These are phyloP conservation scores for Kodamaea plutei DNA, from an alignment of 1,139 yeast genomes.

Conservation along the genomic window DNA sequence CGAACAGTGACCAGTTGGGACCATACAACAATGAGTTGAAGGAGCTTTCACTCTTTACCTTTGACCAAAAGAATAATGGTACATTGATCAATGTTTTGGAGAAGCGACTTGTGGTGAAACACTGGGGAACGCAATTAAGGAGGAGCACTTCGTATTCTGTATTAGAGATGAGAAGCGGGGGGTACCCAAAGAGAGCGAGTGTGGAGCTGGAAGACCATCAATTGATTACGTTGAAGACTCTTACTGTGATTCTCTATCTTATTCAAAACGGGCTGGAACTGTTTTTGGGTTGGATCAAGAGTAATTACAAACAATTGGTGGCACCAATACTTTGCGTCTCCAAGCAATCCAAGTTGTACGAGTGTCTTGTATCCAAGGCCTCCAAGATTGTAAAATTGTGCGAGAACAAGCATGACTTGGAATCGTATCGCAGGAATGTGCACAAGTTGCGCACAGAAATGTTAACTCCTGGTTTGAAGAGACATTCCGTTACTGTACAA, in stretches of 20 bases:
- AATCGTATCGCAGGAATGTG: conserved; percentile 33
- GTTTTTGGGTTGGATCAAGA: conserved; percentile 29
- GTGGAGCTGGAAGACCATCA: conserved; percentile 1
- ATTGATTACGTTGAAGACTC: conserved; percentile 22
- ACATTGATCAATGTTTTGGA: conserved; percentile 15
- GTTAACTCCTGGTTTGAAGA: conserved; percentile 33
- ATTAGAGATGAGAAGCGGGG: background rate
- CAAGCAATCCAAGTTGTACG: conserved; percentile 12
- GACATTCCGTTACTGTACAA: conserved; percentile 3
- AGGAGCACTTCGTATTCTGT: conserved; percentile 5
- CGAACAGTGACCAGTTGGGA: conserved; percentile 37
- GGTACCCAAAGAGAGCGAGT: conserved; percentile 3
- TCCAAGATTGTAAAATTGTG: conserved; percentile 25
- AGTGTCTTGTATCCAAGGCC: conserved; percentile 29
- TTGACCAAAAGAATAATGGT: conserved; percentile 15
- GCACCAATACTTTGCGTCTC: too few species aligned
- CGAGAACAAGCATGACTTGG: conserved; percentile 23
- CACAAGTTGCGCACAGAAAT: conserved; percentile 38
- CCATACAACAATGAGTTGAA: conserved; percentile 37
- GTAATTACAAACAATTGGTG: too few species aligned
- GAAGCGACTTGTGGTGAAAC: conserved; percentile 7
- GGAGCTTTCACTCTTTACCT: conserved; percentile 29
- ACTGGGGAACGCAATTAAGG: background rate
- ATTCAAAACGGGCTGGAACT: conserved; percentile 37
- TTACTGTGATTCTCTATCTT: conserved; percentile 33